Conservation (phyloP, 345 rosid species). For the Rhizophora apiculata region DNA sequence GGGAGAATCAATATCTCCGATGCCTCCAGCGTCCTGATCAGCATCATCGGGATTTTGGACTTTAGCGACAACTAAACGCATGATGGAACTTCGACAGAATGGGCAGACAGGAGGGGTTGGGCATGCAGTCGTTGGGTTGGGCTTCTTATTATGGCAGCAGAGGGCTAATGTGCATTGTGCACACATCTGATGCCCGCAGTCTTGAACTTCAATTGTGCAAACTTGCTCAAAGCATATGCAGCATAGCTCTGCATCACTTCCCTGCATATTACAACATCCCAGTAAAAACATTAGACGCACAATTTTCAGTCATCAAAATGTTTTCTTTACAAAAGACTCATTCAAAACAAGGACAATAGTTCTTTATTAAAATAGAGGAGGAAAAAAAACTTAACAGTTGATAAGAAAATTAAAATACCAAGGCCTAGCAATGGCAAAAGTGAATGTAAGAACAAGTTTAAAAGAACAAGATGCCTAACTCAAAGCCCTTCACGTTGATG, state of each 20-base stretch:
- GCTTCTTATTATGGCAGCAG: slow-evolving; percentile 96
- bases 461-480: neutral
- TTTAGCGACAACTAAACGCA: slow-evolving; percentile 58
- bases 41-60: slow-evolving; percentile 40
- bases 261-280: slow-evolving; percentile 40
- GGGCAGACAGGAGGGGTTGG: slow-evolving; percentile 82
- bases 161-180: slow-evolving; percentile 90
- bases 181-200: slow-evolving; percentile 95
- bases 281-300: slow-evolving; percentile 10
- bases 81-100: slow-evolving; percentile 84
- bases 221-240: slow-evolving; percentile 96
- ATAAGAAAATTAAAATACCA: neutral
- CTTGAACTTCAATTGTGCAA: slow-evolving; percentile 87
- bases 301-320: neutral
- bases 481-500: too few relatives aligned
- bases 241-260: slow-evolving; percentile 76
- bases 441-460: neutral
- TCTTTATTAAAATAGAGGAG: neutral
- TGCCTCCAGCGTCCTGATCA: slow-evolving; percentile 34
- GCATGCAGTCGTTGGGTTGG: slow-evolving; percentile 83
- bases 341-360: neutral
- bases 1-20: slow-evolving; percentile 50
- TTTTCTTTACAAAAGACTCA: too few relatives aligned
- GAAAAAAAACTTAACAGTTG: neutral
- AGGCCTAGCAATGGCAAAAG: neutral